Base-by-base conservation (phyloP, 176 grass and related monocot species). In the Oryza rufipogon region DNA sequence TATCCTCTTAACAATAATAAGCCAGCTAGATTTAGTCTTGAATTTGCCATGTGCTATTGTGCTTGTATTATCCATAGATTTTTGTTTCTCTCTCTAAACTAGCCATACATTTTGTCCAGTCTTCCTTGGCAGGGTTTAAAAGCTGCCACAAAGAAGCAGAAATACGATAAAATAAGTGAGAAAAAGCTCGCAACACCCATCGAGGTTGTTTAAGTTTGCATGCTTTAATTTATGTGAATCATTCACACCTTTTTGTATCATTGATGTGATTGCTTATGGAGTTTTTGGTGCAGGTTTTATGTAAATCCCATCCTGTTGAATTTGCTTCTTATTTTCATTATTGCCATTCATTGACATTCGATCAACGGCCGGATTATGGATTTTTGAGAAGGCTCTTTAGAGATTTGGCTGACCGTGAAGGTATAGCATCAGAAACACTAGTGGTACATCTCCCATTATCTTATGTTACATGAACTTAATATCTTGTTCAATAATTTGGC, bases 81-180 rank as follows among this genome's bases (percentile, higher is more conserved):
- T 70, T 33, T 32, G 30, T 32, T 45, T 46, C 5, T 25, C 5
- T 74, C 9, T 81, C 36, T 38, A 6, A 81, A 81, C 32, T 70
- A 63, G 42, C n/a, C 73, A 83, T 75, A 36, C 70, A 20, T 71
- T 88, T 65, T 60, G 9, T 84, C 2, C 76, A 94, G 92, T 86
- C 91, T 93, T 86, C 91, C 91, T 71, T 93, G 91, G 91, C 91
- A 90, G 73, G 91, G 91, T 60, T 85, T 93, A 28, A 93, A 93
- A 90, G 91, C 91, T 72, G 88, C 88, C 44, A 93, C 91, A 48
- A 93, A 93, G 76, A 94, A 94, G 84, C 88, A 94, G 67, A 94
- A 94, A 69, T 94, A 94, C 78, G 92, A 94, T 11, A 94, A 94
- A 83, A 94, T 94, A 88, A 88, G 92, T 77, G 89, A 94, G 76